A percentile compares a stretch with the other conserved stretches of the same genome.
These are phyloP conservation scores for Mrakia gelida DNA, from an alignment of 768 basidiomycete genomes.

Conservation along the genomic window DNA sequence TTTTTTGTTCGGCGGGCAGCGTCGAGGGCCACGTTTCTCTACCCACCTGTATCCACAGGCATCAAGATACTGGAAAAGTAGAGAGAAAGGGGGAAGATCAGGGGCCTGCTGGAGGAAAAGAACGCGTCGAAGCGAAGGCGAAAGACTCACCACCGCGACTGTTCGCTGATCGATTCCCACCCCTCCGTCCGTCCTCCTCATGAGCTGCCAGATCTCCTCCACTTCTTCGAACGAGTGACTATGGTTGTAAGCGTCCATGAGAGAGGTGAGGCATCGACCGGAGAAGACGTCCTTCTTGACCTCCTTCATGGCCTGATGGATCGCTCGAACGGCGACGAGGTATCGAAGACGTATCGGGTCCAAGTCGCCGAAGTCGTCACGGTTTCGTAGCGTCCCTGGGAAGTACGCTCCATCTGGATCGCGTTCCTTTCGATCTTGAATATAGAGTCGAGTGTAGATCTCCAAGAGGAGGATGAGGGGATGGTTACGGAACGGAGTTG, in stretches of 20 bases:
- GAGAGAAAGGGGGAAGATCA: not conserved
- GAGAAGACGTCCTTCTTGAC: not conserved
- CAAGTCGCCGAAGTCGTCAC: not conserved
- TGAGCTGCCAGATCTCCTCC: not conserved
- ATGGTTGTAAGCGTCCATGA: not conserved
- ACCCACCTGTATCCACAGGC: not conserved
- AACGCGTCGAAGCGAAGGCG: not conserved
- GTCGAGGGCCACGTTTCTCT: not conserved
- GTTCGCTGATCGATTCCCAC: not conserved
- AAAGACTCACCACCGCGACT: not conserved
- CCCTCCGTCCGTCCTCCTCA: not conserved
- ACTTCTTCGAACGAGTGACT: not conserved
- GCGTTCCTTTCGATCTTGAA: too few relatives aligned
- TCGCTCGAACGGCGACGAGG: not conserved
- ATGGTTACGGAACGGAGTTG: too few relatives aligned
- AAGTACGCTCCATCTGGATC: too few relatives aligned
- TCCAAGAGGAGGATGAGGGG: too few relatives aligned
- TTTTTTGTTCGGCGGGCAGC: too few relatives aligned
- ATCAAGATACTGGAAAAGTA: not conserved
- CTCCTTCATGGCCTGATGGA: not conserved
- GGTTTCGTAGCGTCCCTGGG: too few relatives aligned
- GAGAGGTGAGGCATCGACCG: not conserved
- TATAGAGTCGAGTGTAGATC: too few relatives aligned
- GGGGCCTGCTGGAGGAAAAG: not conserved
- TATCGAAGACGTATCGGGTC: not conserved